phyloP scores from a whole-genome alignment of 495 filamentous ascomycete species.

The Talaromyces ruber region DNA sequence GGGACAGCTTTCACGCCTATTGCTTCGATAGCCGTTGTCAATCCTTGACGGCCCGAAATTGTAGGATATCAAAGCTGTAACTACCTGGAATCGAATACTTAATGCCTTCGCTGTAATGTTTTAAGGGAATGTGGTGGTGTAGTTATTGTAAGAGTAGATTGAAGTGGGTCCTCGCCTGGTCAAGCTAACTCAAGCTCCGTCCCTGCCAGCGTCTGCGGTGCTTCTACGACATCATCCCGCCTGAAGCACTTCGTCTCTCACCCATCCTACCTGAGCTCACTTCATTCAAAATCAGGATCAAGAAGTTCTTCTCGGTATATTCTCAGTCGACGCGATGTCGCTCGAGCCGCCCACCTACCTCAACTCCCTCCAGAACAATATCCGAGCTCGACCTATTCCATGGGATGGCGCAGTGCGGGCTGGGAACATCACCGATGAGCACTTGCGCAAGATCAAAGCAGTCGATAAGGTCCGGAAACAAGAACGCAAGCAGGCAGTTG shows the following conservation, averaged over 20 bases:
- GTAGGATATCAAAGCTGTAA: neutral
- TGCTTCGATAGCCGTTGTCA: neutral
- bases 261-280: neutral
- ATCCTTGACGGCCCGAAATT: neutral
- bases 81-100: neutral
- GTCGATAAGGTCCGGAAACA: constrained; percentile 93
- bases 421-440: constrained; percentile 86
- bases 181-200: neutral
- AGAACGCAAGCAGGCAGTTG: constrained; percentile 73
- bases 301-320: neutral
- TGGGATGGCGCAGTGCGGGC: constrained; percentile 97
- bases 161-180: neutral
- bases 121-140: neutral
- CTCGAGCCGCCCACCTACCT: constrained; percentile 89
- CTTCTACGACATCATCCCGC: neutral
- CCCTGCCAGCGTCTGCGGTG: neutral
- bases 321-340: constrained; percentile 50
- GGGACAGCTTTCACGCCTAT: neutral
- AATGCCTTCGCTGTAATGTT: neutral
- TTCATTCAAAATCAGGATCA: neutral
- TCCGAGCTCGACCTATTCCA: constrained; percentile 85
- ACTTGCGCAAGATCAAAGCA: constrained; percentile 93
- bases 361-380: constrained; percentile 86
- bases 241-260: neutral
- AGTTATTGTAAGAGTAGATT: neutral